Base-by-base conservation (phyloP, 2,329 filamentous ascomycete genomes). In the Colletotrichum phormii region DNA sequence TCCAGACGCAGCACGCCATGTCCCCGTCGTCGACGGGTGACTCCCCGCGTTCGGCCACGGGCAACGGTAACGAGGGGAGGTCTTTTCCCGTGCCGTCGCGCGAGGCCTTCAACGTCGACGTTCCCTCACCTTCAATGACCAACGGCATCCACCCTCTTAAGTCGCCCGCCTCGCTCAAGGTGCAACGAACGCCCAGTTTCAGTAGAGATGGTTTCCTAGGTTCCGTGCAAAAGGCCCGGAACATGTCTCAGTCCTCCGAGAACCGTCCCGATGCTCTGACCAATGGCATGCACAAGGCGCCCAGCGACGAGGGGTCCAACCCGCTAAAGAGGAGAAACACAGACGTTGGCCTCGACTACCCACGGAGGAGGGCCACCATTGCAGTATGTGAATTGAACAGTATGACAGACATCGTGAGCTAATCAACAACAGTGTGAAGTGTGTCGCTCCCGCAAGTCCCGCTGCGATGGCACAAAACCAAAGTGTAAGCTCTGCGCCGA, bases 401-500 rank as follows among this genome's bases (percentile, higher is more conserved):
- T 24, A 8, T 37, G 13, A n/a, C 9, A 13, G 12, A 29, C 18
- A n/a, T 46, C 31, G 35, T 58, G 42, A 49, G 42, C 73, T 75
- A 63, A 75, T 29, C 33, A 12, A 22, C 33, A n/a, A 29, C 67
- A 95, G 93, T 95, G 93, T 81, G 93, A 95, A 80, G 93, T 95
- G 71, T 95, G 93, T 79, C 92, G 93, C 22, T 94, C 93, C 46
- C 89, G 93, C 77, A 95, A 95, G 80, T 95, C 93, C 72, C 89
- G 93, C 74, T 95, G 93, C 81, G 93, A 95, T 80, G 93, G 93
- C 66, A 92, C 89, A 11, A 91, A 94, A 76, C 94, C 94, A 57
- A 96, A 95, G 82, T 97, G 94, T 84, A 93, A 94, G 81, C 90
- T 97, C 46, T 97, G 94, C 83, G 91, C 92, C 11, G 94, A 96